phyloP scores from a whole-genome alignment of 2,329 filamentous ascomycete species.

The Thelonectria olida region DNA sequence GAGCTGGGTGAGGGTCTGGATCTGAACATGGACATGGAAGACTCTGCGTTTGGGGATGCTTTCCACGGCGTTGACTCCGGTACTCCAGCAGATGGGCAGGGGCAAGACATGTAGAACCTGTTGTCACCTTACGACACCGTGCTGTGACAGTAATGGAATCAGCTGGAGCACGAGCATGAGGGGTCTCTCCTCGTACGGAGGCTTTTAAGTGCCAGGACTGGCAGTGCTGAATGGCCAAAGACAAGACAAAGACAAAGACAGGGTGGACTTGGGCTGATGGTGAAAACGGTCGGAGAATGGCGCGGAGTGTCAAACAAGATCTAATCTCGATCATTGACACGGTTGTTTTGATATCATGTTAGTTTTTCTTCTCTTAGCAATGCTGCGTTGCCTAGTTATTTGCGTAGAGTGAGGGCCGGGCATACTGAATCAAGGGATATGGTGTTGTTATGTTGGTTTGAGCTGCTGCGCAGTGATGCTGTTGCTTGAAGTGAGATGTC shows the following conservation, averaged over 20 bases:
- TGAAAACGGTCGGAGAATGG: conserved; percentile 39
- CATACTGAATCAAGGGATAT: conserved; percentile 15
- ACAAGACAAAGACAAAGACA: neutral
- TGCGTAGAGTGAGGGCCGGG: conserved; percentile 18
- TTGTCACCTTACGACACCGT: neutral
- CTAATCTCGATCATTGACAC: conserved; percentile 14
- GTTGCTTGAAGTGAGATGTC: too few species aligned
- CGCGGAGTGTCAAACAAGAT: conserved; percentile 28
- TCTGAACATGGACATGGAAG: conserved; percentile 75
- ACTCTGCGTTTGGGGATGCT: conserved; percentile 85
- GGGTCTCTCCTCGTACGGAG: neutral
- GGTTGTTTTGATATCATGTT: conserved; percentile 27
- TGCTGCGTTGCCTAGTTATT: conserved; percentile 21
- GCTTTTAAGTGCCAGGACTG: neutral
- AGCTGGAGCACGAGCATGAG: conserved; percentile 1
- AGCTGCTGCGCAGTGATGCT: too few species aligned
- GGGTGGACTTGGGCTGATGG: conserved; percentile 16
- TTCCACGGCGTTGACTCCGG: conserved; percentile 71
- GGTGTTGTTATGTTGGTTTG: too few species aligned
- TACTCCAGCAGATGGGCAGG: conserved; percentile 48
- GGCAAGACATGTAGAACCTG: conserved; percentile 44
- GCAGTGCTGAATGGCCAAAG: neutral
- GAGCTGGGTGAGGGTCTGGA: conserved; percentile 66
- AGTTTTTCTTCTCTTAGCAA: conserved; percentile 17
- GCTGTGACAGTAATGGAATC: conserved; percentile 7